A percentile compares a stretch with the other conserved stretches of the same genome.
phyloP scores from a whole-genome alignment of 2,329 filamentous ascomycete genomes.

The Metarhizium guizhouense region DNA sequence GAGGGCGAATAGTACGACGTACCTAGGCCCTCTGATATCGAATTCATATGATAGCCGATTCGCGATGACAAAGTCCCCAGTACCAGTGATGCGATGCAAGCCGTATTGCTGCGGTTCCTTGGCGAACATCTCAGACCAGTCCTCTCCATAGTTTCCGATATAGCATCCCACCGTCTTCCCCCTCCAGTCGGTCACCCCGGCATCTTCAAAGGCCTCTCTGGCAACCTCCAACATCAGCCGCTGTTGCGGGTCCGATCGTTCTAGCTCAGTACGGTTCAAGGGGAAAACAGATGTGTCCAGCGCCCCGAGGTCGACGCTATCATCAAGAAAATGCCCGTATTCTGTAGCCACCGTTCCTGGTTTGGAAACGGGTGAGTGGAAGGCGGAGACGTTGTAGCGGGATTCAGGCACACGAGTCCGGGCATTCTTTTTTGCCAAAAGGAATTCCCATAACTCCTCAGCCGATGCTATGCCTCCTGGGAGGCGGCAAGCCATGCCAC shows the following conservation, averaged over 20 bases:
- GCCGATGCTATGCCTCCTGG: constrained; percentile 6
- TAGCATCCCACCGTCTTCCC: constrained; percentile 19
- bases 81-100: constrained; percentile 14
- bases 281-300: constrained; percentile 24
- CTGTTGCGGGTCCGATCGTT: constrained; percentile 21
- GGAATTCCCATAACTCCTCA: constrained; percentile 5
- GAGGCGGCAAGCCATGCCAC: constrained; percentile 9
- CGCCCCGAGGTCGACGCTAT: constrained; percentile 11
- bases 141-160: constrained; percentile 21
- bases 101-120: constrained; percentile 11
- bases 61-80: constrained; percentile 17
- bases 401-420: background rate
- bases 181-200: constrained; percentile 15
- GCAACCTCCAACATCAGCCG: constrained; percentile 18
- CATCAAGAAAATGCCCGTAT: constrained; percentile 19
- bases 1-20: background rate
- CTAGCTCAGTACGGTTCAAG: constrained; percentile 17
- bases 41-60: constrained; percentile 25
- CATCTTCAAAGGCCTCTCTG: constrained; percentile 17
- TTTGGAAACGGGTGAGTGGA: background rate
- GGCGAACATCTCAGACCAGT: constrained; percentile 14
- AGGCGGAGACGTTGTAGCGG: background rate
- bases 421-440: constrained; percentile 6
- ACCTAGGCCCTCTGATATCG: constrained; percentile 24
- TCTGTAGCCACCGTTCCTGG: constrained; percentile 3